Base-by-base conservation (phyloP, 176 grass and related monocot genomes). In the Aegilops sharonensis region DNA sequence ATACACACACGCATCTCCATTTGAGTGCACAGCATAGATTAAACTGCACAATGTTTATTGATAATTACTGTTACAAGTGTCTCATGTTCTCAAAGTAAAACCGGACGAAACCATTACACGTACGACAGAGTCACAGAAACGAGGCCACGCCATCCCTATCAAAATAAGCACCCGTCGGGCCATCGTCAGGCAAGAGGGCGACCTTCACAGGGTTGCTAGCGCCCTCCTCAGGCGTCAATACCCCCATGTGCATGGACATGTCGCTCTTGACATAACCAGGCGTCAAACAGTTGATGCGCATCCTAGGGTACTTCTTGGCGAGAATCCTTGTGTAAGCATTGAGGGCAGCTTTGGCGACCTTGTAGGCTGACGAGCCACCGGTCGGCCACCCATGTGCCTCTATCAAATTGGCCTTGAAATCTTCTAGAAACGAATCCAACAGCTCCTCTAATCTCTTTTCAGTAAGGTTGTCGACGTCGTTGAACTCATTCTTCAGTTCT, bases 201-300 rank as follows among this genome's bases (percentile, higher is more conserved):
- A 94, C 81, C 67, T 89, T 90, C 73, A 91, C 88, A 6, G 90
- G 81, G 23, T 90, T 93, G 43, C 90, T 89, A 45, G 91, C 87
- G 25, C 87, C 94, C 77, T 94, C 90, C 50, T 90, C 92, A 1
- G 87, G 76, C 11, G 94, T 85, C 88, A 83, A 36, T 10, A 34
- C 43, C 7, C 92, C 94, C 32, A 80, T 92, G 70, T 94, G 81
- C 78, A 75, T 85, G 37, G 71, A 94, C 0, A 94, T 86, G 34
- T 94, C 92, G 4, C 65, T 90, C 85, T 90, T 94, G 21, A 97
- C 94, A 81, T 86, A 94, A 64, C 92, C 90, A 27, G 94, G 94
- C 63, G 80, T 79, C 35, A 94, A 9, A 78, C 88, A 92, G 66
- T 94, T 97, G 25, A 85, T 87, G 29, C 34, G 71, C 8, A 94